phyloP scores from a whole-genome alignment of 2,329 filamentous ascomycete genomes.

The Boeremia lycopersici region DNA sequence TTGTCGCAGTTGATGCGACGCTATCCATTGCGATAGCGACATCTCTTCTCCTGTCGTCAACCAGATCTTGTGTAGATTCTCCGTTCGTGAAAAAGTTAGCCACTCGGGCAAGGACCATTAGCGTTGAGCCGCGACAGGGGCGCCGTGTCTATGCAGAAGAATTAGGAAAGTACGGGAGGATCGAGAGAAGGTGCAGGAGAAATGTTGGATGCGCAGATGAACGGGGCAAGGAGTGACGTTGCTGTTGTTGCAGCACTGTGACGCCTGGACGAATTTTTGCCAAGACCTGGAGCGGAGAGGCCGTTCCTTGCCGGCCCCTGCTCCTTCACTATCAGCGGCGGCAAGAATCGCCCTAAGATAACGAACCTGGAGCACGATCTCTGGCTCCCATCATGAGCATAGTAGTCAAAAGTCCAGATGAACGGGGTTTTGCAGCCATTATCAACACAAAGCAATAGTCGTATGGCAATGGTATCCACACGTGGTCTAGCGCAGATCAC shows the following conservation, averaged over 20 bases:
- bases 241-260: constrained; percentile 20
- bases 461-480: not conserved
- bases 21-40: constrained; percentile 30
- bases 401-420: not conserved
- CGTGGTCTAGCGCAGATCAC: constrained; percentile 13
- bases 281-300: constrained; percentile 26
- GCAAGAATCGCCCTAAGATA: constrained; percentile 20
- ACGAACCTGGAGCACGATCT: not conserved
- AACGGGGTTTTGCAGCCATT: not conserved
- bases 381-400: too few species aligned
- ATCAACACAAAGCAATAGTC: not conserved
- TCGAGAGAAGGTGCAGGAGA: constrained; percentile 7
- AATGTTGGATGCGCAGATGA: constrained; percentile 5
- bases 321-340: constrained; percentile 23
- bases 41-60: constrained; percentile 46
- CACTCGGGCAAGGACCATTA: constrained; percentile 58
- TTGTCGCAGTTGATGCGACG: constrained; percentile 27
- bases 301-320: constrained; percentile 16
- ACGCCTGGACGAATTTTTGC: constrained; percentile 38
- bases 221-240: constrained; percentile 33
- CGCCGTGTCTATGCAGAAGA: constrained; percentile 13
- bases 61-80: constrained; percentile 39
- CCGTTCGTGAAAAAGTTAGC: constrained; percentile 53
- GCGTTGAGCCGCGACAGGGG: constrained; percentile 33
- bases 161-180: not conserved